These are phyloP conservation scores for Penicillium sp. DNA, from an alignment of 2,329 filamentous ascomycete genomes.

Conservation along the genomic window DNA sequence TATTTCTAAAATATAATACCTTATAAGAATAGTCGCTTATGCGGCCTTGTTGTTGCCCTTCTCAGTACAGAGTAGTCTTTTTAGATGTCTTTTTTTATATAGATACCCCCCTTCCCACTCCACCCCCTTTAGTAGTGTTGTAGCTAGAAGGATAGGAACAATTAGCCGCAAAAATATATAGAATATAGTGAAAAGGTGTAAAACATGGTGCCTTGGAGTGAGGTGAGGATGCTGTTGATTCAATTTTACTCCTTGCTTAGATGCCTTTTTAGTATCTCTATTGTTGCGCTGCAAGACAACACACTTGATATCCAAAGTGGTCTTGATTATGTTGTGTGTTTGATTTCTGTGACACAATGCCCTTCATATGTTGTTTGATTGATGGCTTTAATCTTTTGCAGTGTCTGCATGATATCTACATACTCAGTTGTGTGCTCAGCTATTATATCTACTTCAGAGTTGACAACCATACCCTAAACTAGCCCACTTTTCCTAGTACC, in stretches of 20 bases:
- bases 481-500: background rate
- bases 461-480: background rate
- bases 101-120: background rate
- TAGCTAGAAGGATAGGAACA: background rate
- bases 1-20: too few species aligned
- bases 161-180: background rate
- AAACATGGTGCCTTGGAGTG: background rate
- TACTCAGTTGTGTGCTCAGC: background rate
- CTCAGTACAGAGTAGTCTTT: too few species aligned
- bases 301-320: background rate
- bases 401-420: background rate
- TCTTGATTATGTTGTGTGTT: too few species aligned
- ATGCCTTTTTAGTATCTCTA: background rate
- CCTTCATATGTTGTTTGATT: background rate
- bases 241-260: background rate
- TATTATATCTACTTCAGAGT: background rate
- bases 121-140: background rate
- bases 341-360: background rate
- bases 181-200: background rate
- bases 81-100: background rate
- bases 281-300: background rate
- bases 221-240: background rate
- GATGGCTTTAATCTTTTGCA: background rate
- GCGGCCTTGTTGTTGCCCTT: background rate
- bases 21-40: background rate